A percentile compares a stretch with the other conserved stretches of the same genome.
These are phyloP conservation scores for Ziziphus jujuba DNA, from an alignment of 306 rosid genomes.

Conservation along the genomic window DNA sequence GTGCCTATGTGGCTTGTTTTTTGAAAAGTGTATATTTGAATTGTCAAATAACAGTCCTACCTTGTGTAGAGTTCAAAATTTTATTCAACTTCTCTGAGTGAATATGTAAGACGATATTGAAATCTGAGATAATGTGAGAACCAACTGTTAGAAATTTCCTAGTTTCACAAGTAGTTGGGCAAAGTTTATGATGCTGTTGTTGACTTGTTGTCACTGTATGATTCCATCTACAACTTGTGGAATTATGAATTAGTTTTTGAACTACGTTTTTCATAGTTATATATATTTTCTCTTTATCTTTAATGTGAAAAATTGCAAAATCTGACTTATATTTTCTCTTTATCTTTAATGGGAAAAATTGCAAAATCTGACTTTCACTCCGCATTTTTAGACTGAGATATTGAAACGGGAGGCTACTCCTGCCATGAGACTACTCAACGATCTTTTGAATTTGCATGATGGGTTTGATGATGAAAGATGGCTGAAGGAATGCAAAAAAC, in stretches of 20 bases:
- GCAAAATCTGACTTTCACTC: conserved; percentile 7
- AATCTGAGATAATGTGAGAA: too few species aligned
- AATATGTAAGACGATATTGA: too few species aligned
- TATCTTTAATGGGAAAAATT: neutral
- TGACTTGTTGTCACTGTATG: neutral
- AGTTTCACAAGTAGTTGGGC: neutral
- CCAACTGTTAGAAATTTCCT: too few species aligned
- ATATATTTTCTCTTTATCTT: neutral
- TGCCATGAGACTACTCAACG: conserved; percentile 90
- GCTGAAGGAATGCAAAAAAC: conserved; percentile 77
- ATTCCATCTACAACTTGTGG: conserved; percentile 23
- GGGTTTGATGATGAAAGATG: conserved; percentile 64
- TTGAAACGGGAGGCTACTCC: conserved; percentile 84
- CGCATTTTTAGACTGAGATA: conserved; percentile 68
- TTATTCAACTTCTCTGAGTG: too few species aligned
- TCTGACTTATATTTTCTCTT: neutral
- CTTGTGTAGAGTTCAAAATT: too few species aligned
- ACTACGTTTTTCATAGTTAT: neutral
- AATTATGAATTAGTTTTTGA: neutral
- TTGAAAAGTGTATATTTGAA: too few species aligned
- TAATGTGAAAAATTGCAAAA: neutral
- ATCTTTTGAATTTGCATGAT: conserved; percentile 81
- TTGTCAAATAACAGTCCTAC: too few species aligned
- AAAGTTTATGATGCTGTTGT: neutral
- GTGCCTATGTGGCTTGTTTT: too few species aligned